Evolutionary conservation across 805 yeast genomes (phyloP), one percentile per base, ranked within the genome.

Genomic region (Schizosaccharomyces pombe): DNA sequence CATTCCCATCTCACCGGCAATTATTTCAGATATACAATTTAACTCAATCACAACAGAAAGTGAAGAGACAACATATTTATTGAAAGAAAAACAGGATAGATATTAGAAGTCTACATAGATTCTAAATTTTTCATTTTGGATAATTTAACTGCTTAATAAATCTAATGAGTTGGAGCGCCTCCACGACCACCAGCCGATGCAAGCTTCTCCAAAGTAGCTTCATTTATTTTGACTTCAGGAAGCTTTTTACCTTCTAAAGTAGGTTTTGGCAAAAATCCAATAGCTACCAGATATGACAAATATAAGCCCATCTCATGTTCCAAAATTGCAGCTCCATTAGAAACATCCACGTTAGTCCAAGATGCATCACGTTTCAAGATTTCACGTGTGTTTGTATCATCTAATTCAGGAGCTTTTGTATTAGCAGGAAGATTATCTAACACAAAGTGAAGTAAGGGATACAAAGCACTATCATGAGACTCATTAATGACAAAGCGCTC

Each of bases 401-500:
- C 95, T 59, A 91, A 73, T 67, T 89, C 96, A 1, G 98, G 97
- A 9, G 98, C 97, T 67, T 79, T 83, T 32, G 97, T 83, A 65
- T 79, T 80, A 58, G 80, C 81, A 5, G 96, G 96, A 62, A 91
- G 75, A 64, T 87, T 80, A 63, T 86, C 98, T 60, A 93, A 73
- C 12, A 87, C 97, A 71, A 91, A 85, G 69, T 91, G 97, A 60
- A 91, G 72, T 61, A 91, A 72, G 56, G 99, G 98, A 70, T 78
- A 91, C 58, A 91, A 72, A 0, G 98, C 97, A 60, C 80, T 80
- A 61, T 85, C 94, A 12, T 56, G 57, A 55, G 79, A 76, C 39
- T 74, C 80, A 55, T 78, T 84, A 53, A 82, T 76, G 39, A 89
- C 95, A 63, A 73, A 84, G 57, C 71, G 73, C 65, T 87, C 96